Conservation (phyloP, 2,329 filamentous ascomycete species). For the Phyllosticta capitalensis region DNA sequence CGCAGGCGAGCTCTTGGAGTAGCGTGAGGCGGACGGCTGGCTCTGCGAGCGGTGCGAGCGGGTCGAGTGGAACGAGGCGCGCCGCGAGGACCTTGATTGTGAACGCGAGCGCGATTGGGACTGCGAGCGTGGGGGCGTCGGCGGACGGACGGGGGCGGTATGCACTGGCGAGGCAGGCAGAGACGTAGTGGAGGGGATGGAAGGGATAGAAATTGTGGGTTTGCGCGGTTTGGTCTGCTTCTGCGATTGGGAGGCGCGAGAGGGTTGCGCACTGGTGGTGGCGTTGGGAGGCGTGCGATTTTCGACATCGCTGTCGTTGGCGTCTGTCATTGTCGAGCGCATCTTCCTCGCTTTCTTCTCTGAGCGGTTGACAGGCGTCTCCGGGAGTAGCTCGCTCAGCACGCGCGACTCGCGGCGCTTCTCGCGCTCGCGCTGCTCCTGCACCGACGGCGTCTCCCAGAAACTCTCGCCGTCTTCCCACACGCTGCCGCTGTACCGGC, state of each 20-base stretch:
- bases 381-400: not conserved
- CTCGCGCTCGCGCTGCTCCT: not conserved
- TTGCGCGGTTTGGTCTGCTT: not conserved
- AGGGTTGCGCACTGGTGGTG: not conserved
- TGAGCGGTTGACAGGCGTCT: not conserved
- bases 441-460: conserved; percentile 14
- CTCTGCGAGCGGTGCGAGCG: not conserved
- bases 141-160: not conserved
- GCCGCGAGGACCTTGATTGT: not conserved
- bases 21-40: not conserved
- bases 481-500: conserved; percentile 13
- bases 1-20: not conserved
- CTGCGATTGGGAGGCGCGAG: not conserved
- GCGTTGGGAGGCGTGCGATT: not conserved
- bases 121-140: conserved; percentile 11
- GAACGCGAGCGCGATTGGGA: conserved; percentile 17
- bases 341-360: not conserved
- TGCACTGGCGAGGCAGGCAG: not conserved
- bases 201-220: not conserved
- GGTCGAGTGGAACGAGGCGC: not conserved
- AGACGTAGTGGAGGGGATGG: not conserved
- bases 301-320: not conserved
- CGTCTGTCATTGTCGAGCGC: not conserved
- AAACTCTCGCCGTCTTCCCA: conserved; percentile 26
- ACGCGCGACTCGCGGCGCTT: conserved; percentile 13